Evolutionary conservation across 495 filamentous ascomycete species (phyloP).

Genomic region (Clavariopsis aquatica): DNA sequence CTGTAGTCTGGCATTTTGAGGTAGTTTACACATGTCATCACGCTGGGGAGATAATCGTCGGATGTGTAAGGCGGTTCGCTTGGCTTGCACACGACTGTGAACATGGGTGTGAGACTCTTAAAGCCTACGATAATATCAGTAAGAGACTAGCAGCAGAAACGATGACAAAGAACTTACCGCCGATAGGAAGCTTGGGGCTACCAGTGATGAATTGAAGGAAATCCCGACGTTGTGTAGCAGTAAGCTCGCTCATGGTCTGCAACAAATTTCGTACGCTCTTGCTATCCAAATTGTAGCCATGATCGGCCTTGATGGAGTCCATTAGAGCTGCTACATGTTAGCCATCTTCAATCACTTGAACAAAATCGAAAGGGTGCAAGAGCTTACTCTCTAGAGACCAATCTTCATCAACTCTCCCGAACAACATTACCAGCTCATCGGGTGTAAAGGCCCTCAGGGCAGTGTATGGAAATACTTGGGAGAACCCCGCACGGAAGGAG

Average conservation of each 20-base stretch:
- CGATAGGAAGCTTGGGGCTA: slow-evolving; percentile 97
- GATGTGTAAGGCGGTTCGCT: slow-evolving; percentile 92
- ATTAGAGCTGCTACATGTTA: slow-evolving; percentile 66
- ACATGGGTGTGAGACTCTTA: slow-evolving; percentile 94
- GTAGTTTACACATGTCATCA: slow-evolving; percentile 99
- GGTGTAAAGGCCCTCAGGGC: slow-evolving; percentile 94
- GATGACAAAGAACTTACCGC: slow-evolving; percentile 64
- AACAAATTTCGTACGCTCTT: slow-evolving; percentile 92
- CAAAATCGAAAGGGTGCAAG: neutral
- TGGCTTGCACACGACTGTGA: slow-evolving; percentile 98
- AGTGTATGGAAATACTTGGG: slow-evolving; percentile 93
- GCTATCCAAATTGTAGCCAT: slow-evolving; percentile 99
- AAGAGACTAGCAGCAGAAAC: slow-evolving; percentile 7
- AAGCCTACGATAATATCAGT: slow-evolving; percentile 65
- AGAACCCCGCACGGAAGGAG: slow-evolving; percentile 89
- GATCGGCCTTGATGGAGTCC: slow-evolving; percentile 99
- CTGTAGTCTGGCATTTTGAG: slow-evolving; percentile 98
- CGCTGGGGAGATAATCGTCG: slow-evolving; percentile 95
- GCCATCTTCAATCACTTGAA: slow-evolving; percentile 5
- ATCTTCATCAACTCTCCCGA: slow-evolving; percentile 92
- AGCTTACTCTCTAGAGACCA: slow-evolving; percentile 94
- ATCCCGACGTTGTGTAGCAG: slow-evolving; percentile 73
- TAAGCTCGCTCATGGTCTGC: slow-evolving; percentile 91
- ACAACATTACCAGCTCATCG: slow-evolving; percentile 93
- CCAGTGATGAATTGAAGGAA: slow-evolving; percentile 98